Percentiles rank a stretch among this genome's conserved stretches.
phyloP scores from a whole-genome alignment of 2,329 filamentous ascomycete genomes.

The Verticillium nonalfalfae region DNA sequence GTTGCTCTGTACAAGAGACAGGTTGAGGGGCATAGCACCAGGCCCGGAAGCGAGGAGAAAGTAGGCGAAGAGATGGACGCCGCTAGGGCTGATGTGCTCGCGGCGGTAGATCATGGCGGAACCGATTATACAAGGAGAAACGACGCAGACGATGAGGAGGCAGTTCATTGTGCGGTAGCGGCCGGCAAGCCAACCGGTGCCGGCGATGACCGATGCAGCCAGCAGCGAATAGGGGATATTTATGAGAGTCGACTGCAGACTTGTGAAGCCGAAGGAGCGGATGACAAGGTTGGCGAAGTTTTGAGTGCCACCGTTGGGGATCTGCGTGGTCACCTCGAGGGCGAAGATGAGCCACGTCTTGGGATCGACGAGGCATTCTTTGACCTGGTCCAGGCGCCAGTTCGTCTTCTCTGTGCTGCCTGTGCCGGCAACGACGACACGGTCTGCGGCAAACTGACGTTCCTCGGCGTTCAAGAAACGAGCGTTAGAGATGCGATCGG shows the following conservation, averaged over 20 bases:
- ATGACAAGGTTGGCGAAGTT: constrained; percentile 53
- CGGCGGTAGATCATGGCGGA: constrained; percentile 47
- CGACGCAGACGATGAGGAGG: constrained; percentile 40
- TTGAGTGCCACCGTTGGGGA: constrained; percentile 56
- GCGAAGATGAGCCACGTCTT: constrained; percentile 55
- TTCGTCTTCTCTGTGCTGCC: constrained; percentile 40
- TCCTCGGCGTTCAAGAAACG: constrained; percentile 50
- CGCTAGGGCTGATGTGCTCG: constrained; percentile 25
- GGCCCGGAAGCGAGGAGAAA: constrained; percentile 50
- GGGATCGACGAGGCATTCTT: constrained; percentile 48
- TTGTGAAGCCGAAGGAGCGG: constrained; percentile 48
- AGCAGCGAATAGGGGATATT: constrained; percentile 54
- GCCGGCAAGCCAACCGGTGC: constrained; percentile 43
- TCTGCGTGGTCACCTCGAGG: constrained; percentile 46
- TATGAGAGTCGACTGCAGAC: constrained; percentile 47
- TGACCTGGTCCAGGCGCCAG: constrained; percentile 44
- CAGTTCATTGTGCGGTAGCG: constrained; percentile 44
- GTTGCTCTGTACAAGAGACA: constrained; percentile 50
- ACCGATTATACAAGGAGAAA: constrained; percentile 44
- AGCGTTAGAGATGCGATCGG: constrained; percentile 47
- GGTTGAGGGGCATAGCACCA: constrained; percentile 44
- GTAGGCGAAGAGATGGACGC: constrained; percentile 48
- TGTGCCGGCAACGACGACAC: constrained; percentile 42
- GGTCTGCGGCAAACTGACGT: constrained; percentile 36
- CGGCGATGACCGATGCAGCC: constrained; percentile 37